phyloP scores from a whole-genome alignment of 371 early-diverging fungal genomes.

The Syncephalis fuscata region DNA sequence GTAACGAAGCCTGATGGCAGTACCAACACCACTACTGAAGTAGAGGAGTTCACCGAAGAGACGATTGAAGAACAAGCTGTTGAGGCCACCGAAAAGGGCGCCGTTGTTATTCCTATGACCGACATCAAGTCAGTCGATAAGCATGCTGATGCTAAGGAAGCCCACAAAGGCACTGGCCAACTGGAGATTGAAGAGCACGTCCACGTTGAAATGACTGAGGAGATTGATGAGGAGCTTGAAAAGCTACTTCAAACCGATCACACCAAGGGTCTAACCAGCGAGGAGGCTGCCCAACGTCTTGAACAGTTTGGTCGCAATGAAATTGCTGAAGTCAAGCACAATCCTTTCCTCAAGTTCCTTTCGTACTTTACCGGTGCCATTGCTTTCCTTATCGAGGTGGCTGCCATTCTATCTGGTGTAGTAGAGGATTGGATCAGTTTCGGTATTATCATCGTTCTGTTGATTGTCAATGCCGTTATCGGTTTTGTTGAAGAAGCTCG shows the following conservation, averaged over 20 bases:
- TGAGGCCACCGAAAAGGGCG: no score
- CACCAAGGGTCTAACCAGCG: no score
- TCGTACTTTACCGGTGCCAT: constrained; percentile 27
- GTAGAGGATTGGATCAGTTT: constrained; percentile 14
- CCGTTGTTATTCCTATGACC: no score
- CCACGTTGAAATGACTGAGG: constrained; percentile 46
- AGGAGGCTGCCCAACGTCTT: background rate
- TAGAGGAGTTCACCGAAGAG: no score
- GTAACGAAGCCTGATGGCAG: no score
- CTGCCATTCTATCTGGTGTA: constrained; percentile 17
- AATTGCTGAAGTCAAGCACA: constrained; percentile 20
- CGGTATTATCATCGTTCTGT: constrained; percentile 60
- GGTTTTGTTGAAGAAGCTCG: constrained; percentile 78
- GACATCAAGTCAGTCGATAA: no score
- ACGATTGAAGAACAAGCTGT: no score
- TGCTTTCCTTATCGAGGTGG: constrained; percentile 20
- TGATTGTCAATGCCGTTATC: constrained; percentile 74
- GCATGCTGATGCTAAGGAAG: background rate
- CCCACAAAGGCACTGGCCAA: background rate
- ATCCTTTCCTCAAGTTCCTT: constrained; percentile 27
- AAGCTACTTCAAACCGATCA: constrained; percentile 20
- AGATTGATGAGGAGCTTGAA: constrained; percentile 51
- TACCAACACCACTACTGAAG: no score
- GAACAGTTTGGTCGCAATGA: background rate
- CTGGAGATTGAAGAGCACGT: constrained; percentile 28